phyloP scores from a whole-genome alignment of 2,329 filamentous ascomycete genomes.

The Blumeria hordei region DNA sequence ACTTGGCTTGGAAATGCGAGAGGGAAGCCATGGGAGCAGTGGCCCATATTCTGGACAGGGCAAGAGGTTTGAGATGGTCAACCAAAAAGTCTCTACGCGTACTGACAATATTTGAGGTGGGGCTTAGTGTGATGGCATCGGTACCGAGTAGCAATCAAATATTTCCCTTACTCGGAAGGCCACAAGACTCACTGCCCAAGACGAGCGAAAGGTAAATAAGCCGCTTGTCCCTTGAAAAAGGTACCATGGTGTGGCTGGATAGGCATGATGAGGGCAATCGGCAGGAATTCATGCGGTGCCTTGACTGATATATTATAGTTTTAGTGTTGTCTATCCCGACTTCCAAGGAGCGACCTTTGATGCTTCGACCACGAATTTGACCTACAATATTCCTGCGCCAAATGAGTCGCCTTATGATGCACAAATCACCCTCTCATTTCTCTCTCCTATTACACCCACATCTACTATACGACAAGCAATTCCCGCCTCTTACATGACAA shows the following conservation, averaged over 20 bases:
- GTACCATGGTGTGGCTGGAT: too few relatives aligned
- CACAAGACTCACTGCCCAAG: conserved; percentile 33
- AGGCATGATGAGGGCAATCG: too few relatives aligned
- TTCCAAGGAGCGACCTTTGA: conserved; percentile 41
- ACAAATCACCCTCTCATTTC: conserved; percentile 34
- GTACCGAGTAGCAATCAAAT: conserved; percentile 32
- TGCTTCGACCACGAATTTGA: conserved; percentile 45
- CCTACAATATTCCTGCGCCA: conserved; percentile 30
- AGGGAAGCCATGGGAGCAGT: conserved; percentile 53
- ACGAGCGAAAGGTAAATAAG: conserved; percentile 15
- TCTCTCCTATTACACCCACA: conserved; percentile 15
- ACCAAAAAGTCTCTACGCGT: background rate
- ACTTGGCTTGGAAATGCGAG: conserved; percentile 42
- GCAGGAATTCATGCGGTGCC: background rate
- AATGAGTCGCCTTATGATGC: conserved; percentile 17
- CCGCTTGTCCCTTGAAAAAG: too few relatives aligned
- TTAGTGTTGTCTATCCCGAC: conserved; percentile 30
- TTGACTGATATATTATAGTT: conserved; percentile 17
- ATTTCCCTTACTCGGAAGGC: conserved; percentile 39
- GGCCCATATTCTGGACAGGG: conserved; percentile 72
- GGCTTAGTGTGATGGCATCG: conserved; percentile 36
- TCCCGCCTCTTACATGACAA: conserved; percentile 56
- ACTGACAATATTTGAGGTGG: conserved; percentile 20
- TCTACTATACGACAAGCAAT: conserved; percentile 14
- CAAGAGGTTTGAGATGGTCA: conserved; percentile 23